Evolutionary conservation across 495 filamentous ascomycete genomes (phyloP), one percentile per base, ranked within the genome.

Genomic region (Neurospora hispaniola): DNA sequence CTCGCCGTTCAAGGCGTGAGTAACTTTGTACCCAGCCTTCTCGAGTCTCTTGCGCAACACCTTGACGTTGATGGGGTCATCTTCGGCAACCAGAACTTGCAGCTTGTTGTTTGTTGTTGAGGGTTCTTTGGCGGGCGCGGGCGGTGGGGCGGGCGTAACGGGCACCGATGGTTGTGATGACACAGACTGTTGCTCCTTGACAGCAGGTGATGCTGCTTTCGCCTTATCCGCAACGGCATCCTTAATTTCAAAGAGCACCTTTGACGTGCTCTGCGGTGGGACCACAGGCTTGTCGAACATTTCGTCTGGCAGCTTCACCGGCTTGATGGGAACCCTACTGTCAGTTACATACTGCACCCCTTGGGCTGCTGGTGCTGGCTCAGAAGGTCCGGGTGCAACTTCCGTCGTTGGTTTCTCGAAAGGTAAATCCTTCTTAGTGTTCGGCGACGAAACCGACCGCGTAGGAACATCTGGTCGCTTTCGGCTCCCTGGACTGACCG

Each of bases 1-100:
- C 78, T 97, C 90, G 2, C 95, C 95, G 76, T 98, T 97, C 20
- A 91, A 82, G 0, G 93, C 94, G 54, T 94, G 81, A 16, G 85
- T 80, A 0, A 96, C 91, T 18, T 85, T 83, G 77, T 97, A 92
- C 0, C 94, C 93, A 4, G 90, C 78, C 79, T 94, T 96, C 71
- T 93, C 89, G 5, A 98, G 82, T 20, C 95, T 85, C 78, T 97
- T 98, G 74, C 90, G 86, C 9, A 97, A 82, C 73, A 98, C 94
- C 76, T 90, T 94, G 80, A 91, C 92, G 75, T 98, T 98, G 76
- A 97, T 88, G 0, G 94, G 94, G 76, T 98, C 94, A 75, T 98
- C 95, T 79, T 98, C 95, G 0, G 95, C 95, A 10, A 97, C 88
- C 20, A 97, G 84, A 3, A 97, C 88, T 40, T 85, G 86, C 39